Evolutionary conservation across 345 rosid genomes (phyloP), one percentile per base, ranked within the genome.

Genomic region (Anastatica hierochuntica): DNA sequence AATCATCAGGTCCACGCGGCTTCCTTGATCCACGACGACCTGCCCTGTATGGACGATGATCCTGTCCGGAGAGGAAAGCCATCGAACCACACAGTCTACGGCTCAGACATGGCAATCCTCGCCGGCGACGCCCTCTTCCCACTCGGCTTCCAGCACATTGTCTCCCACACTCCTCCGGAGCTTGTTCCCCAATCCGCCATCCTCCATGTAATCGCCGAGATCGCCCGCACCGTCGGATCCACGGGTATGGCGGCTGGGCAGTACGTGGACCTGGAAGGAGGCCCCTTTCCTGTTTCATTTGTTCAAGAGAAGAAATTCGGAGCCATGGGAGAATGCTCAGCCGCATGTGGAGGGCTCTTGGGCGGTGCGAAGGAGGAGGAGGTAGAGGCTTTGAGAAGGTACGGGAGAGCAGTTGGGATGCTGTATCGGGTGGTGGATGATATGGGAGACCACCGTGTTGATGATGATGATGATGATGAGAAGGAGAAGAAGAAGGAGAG

Each of bases 101-200:
- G 95, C 4, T 74, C 71, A 16, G 95, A 76, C 79, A 85, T 81
- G 68, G 98, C 96, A 16, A 77, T 92, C 70, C 94, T 92, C 39
- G 95, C 98, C 3, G 95, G 98, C 13, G 98, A 92, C 68, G 95
- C 94, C 0, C 90, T 92, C 50, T 92, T 92, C 68, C 98, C 98
- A 2, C 98, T 84, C 14, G 96, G 82, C 15, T 88, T 82, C 76
- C 81, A 58, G 18, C 98, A 88, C 78, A 90, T 90, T 23, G 96
- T 90, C 60, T 74, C 77, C 39, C 68, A 75, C 54, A 88, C 98
- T 1, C 94, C 84, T 7, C 39, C 80, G 0, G 67, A 76, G 8
- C 83, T 88, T 18, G 95, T 83, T 27, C 96, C 95, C 4, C 85
- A 57, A 52, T 0, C 79, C 24, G 68, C 75, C 23, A 17, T 90